Evolutionary conservation across 176 grass and related monocot species (phyloP).

Genomic region (Cenchrus fungigraminus): DNA sequence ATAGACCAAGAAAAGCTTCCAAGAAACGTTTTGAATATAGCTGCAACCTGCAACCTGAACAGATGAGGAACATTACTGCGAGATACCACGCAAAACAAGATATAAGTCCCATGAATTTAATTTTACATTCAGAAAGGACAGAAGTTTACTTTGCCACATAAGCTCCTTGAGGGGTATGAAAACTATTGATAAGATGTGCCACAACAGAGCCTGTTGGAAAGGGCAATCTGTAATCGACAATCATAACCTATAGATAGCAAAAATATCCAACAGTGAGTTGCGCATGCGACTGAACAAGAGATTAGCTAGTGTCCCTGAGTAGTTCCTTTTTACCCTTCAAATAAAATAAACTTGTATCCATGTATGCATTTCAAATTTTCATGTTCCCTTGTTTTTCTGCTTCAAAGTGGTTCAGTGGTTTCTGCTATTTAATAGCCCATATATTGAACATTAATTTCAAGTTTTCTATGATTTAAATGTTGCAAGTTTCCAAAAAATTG

Average conservation of each 20-base stretch:
- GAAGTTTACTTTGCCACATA: constrained; percentile 51
- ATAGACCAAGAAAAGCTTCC: constrained; percentile 68
- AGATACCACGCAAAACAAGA: neutral
- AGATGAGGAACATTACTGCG: neutral
- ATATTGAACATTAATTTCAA: neutral
- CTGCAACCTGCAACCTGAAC: constrained; percentile 53
- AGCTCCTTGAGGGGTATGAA: constrained; percentile 70
- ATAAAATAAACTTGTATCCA: neutral
- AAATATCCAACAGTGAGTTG: neutral
- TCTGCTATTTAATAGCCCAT: neutral
- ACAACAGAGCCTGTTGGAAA: constrained; percentile 68
- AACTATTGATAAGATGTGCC: constrained; percentile 70
- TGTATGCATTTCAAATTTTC: neutral
- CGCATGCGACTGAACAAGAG: neutral
- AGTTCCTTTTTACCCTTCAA: neutral
- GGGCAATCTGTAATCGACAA: constrained; percentile 64
- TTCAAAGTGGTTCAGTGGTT: neutral
- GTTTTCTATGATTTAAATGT: neutral
- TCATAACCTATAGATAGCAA: constrained; percentile 54
- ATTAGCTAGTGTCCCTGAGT: neutral
- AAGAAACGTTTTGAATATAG: constrained; percentile 60
- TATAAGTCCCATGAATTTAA: neutral
- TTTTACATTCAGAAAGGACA: neutral
- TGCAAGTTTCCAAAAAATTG: neutral
- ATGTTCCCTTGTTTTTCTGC: neutral